phyloP scores from a whole-genome alignment of 164 flowering plant genomes.

The Stephania japonica region DNA sequence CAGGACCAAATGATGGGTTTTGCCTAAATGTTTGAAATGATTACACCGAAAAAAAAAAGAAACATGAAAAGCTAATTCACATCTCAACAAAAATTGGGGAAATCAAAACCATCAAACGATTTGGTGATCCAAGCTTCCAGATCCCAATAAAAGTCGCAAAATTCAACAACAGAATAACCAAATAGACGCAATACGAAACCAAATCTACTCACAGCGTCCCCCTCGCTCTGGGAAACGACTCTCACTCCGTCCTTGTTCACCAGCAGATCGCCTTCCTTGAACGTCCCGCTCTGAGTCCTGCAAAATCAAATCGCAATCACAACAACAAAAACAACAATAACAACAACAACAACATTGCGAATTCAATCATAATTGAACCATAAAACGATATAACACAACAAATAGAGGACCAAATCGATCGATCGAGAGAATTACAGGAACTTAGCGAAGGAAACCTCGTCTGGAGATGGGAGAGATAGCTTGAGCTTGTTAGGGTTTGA shows the following conservation, averaged over 20 bases:
- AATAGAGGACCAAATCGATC: neutral
- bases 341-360: neutral
- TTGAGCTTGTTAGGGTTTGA: conserved; percentile 7
- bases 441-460: conserved; percentile 35
- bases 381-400: neutral
- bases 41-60: no score
- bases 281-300: conserved; percentile 87
- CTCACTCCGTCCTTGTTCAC: conserved; percentile 88
- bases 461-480: conserved; percentile 19
- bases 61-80: no score
- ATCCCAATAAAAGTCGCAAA: neutral
- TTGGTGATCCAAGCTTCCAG: neutral
- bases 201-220: conserved; percentile 43
- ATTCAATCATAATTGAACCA: neutral
- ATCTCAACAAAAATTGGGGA: no score
- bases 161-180: neutral
- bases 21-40: no score
- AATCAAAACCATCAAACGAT: neutral
- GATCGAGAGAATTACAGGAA: conserved; percentile 46
- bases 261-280: conserved; percentile 83
- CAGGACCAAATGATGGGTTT: no score
- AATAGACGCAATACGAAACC: neutral
- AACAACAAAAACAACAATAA: neutral
- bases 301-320: neutral
- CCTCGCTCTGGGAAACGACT: conserved; percentile 50